Base-by-base conservation (phyloP, 306 rosid species). In the Spatholobus suberectus region DNA sequence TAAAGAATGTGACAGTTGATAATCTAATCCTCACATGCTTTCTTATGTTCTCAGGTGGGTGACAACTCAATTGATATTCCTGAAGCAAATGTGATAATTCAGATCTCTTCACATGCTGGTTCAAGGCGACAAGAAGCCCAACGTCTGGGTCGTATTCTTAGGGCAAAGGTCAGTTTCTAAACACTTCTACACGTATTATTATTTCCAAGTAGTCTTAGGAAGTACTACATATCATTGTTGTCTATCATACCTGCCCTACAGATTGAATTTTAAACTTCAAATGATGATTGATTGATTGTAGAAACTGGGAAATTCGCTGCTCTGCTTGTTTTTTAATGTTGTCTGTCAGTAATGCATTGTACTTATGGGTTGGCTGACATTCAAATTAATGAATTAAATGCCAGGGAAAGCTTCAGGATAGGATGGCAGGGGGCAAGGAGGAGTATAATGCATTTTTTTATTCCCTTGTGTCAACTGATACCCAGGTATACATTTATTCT, bases 71-170 rank as follows among this genome's bases (percentile, higher is more conserved):
- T 95, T 32, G 97, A 95, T 73, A 95, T 95, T 90, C 99, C 98
- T 0, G 98, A 95, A 88, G 99, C 99, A 43, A 95, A 95, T 86
- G 98, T 95, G 81, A 95, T 95, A 11, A 95, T 95, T 90, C 99
- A 95, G 89, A 95, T 95, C 38, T 95, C 98, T 61, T 95, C 99
- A 63, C 99, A 95, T 88, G 99, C 99, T 72, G 99, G 97, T 74
- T 95, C 99, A 85, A 95, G 99, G 81, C 95, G 99, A 87, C 99
- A 95, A 85, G 98, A 95, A 86, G 98, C 97, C 77, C 98, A 95
- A 63, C 98, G 98, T 82, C 88, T 95, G 71, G 99, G 99, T 66
- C 98, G 97, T 90, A 95, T 95, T 95, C 98, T 95, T 80, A 90
- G 99, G 90, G 99, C 99, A 32, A 95, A 95, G 96, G 99, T 90